Base-by-base conservation (phyloP, 768 basidiomycete species). In the Suillus spraguei region DNA sequence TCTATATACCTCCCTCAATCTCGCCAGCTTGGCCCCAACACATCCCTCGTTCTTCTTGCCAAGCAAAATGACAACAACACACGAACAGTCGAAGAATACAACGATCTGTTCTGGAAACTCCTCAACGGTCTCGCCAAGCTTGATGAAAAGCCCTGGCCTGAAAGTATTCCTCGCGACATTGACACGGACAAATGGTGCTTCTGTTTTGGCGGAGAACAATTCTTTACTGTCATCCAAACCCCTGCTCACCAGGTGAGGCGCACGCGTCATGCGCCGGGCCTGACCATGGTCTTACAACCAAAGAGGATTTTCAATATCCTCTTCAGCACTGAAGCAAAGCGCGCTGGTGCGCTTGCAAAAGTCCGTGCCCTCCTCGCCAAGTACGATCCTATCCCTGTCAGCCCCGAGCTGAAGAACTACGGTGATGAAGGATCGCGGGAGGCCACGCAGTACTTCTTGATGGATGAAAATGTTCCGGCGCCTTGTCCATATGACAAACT, bases 231-330 rank as follows among this genome's bases (percentile, higher is more conserved):
- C 5, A 70, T 69, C 14, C 69, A 69, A 36, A 70, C 69, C 0
- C 69, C 64, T 5, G 69, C 66, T 2, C 69, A 70, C 58, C 69
- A 68, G 59, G 66, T 70, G n/a, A 67, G 69, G 24, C 69, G 66
- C 22, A 61, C 69, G 10, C 69, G 69, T 39, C 64, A 63, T n/a
- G 60, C 69, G 24, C 63, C 64, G 7, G 59, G 69, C 9, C 52
- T 70, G 49, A 70, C 69, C 39, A 64, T 70, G n/a, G 69, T 70
- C 10, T 67, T 69, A 62, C 69, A 70, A 35, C 69, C 69, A 16
- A 70, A 69, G 41, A 70, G 69, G 69, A 69, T 68, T 47, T 69
- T 69, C 22, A 66, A 69, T 55, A 68, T 70, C 22, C 59, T 67
- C n/a, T 70, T 70, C 50, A 70, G 63, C 59, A 64, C 32, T 13